Evolutionary conservation across 192 early-diverging fungal species (phyloP).

Genomic region (Gaertneriomyces sp.): DNA sequence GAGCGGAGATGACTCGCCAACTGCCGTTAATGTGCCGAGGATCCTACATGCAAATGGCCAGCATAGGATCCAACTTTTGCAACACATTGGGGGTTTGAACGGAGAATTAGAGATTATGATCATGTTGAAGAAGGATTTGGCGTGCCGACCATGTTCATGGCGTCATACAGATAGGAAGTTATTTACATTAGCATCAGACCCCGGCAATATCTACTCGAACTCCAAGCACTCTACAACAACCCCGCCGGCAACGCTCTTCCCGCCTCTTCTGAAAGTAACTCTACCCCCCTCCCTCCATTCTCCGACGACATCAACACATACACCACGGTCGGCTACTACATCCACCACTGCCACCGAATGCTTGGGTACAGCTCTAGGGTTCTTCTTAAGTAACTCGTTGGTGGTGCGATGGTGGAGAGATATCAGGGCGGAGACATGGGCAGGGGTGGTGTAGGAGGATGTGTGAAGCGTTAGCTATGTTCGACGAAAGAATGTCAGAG

Average conservation of each 20-base stretch:
- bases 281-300: slow-evolving; percentile 87
- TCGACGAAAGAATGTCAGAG: not conserved
- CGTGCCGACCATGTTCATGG: too few species aligned
- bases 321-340: slow-evolving; percentile 65
- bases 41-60: too few species aligned
- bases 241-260: slow-evolving; percentile 87
- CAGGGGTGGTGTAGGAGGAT: slow-evolving; percentile 83
- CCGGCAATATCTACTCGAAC: too few species aligned
- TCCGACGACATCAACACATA: slow-evolving; percentile 82
- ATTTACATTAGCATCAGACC: too few species aligned
- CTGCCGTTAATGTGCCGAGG: too few species aligned
- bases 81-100: too few species aligned
- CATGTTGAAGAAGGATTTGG: too few species aligned
- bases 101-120: too few species aligned
- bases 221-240: too few species aligned
- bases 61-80: too few species aligned
- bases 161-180: too few species aligned
- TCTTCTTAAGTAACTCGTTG: slow-evolving; percentile 80
- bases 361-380: slow-evolving; percentile 60
- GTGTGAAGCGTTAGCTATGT: slow-evolving; percentile 36
- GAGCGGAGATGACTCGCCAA: too few species aligned
- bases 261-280: slow-evolving; percentile 78
- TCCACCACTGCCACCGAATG: slow-evolving; percentile 78
- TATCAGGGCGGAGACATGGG: slow-evolving; percentile 71
- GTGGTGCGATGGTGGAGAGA: slow-evolving; percentile 75